phyloP scores from a whole-genome alignment of 2,329 filamentous ascomycete species.

The Aspergillus puulaauensis region DNA sequence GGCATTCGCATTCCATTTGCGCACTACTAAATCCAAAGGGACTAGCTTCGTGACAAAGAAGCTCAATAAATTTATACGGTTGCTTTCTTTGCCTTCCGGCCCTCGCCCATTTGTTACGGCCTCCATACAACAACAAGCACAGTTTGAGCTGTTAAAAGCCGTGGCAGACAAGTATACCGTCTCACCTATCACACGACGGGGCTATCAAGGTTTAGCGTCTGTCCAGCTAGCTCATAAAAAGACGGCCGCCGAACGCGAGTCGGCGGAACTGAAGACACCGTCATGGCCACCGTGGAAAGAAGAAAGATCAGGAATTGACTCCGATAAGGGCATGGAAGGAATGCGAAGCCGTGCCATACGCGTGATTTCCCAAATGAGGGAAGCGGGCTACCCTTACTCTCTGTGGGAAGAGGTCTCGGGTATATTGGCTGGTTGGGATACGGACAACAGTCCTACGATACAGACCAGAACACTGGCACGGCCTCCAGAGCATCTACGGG shows the following conservation, averaged over 20 bases:
- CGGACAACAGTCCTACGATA: slow-evolving; percentile 62
- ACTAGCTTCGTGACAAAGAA: slow-evolving; percentile 35
- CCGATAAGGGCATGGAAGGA: slow-evolving; percentile 55
- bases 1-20: slow-evolving; percentile 39
- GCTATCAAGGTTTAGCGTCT: slow-evolving; percentile 56
- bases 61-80: slow-evolving; percentile 50
- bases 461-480: slow-evolving; percentile 54
- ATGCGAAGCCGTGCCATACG: slow-evolving; percentile 58
- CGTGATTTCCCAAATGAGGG: slow-evolving; percentile 56
- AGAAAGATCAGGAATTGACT: slow-evolving; percentile 60
- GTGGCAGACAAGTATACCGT: slow-evolving; percentile 58
- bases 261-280: slow-evolving; percentile 58
- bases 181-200: slow-evolving; percentile 55
- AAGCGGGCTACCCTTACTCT: slow-evolving; percentile 56
- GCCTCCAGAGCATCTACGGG: slow-evolving; percentile 23
- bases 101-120: slow-evolving; percentile 50
- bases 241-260: slow-evolving; percentile 55
- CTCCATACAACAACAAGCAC: slow-evolving; percentile 54
- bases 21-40: slow-evolving; percentile 9
- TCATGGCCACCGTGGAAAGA: slow-evolving; percentile 69
- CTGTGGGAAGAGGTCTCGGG: slow-evolving; percentile 55
- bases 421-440: slow-evolving; percentile 63
- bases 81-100: slow-evolving; percentile 51
- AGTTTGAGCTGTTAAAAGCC: slow-evolving; percentile 56
- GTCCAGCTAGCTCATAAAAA: slow-evolving; percentile 61